These are phyloP conservation scores for Microdochium paspali DNA, from an alignment of 2,329 filamentous ascomycete genomes.

Conservation along the genomic window DNA sequence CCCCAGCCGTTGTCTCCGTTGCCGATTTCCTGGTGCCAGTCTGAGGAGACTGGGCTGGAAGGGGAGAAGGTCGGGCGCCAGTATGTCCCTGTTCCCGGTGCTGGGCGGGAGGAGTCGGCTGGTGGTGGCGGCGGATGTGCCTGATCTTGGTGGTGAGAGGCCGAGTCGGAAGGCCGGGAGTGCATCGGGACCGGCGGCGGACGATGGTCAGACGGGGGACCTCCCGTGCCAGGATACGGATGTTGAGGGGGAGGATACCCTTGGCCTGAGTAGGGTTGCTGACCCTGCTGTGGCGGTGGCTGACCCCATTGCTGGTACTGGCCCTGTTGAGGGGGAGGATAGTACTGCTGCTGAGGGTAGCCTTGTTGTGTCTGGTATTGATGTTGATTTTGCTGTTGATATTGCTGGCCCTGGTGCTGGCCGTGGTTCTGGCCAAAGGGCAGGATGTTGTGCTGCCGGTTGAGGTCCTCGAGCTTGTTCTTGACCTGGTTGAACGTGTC, in stretches of 20 bases:
- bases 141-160: background rate
- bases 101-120: background rate
- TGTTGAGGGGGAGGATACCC: too few relatives aligned
- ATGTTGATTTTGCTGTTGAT: constrained; percentile 8
- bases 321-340: constrained; percentile 4
- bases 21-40: constrained; percentile 45
- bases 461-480: constrained; percentile 25
- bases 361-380: constrained; percentile 10
- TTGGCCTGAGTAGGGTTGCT: constrained; percentile 1
- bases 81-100: constrained; percentile 20
- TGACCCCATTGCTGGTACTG: constrained; percentile 4
- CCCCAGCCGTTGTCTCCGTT: constrained; percentile 49
- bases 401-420: constrained; percentile 4
- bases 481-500: constrained; percentile 28
- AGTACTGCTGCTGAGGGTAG: constrained; percentile 9
- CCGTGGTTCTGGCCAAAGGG: constrained; percentile 10
- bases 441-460: constrained; percentile 16
- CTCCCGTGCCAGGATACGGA: too few relatives aligned
- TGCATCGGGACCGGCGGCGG: constrained; percentile 11
- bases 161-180: constrained; percentile 6
- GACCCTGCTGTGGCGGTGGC: constrained; percentile 2
- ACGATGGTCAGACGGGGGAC: background rate
- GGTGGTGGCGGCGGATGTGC: background rate
- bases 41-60: constrained; percentile 31
- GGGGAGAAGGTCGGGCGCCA: constrained; percentile 43